phyloP scores from a whole-genome alignment of 2,329 filamentous ascomycete genomes.

The Colletotrichum shisoi region DNA sequence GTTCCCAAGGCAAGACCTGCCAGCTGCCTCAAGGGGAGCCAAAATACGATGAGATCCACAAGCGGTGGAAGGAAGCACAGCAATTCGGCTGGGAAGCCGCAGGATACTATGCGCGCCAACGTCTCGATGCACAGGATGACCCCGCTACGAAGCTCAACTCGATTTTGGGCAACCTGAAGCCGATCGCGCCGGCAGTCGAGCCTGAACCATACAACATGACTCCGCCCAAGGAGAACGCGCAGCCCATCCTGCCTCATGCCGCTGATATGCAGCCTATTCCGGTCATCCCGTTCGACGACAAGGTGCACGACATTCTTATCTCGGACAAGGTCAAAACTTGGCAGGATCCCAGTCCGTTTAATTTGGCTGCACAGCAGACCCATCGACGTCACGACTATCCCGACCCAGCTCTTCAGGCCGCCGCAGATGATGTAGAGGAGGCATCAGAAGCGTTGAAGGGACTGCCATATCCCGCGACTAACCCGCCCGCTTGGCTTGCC shows the following conservation, averaged over 20 bases:
- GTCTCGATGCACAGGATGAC: constrained; percentile 52
- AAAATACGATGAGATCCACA: constrained; percentile 59
- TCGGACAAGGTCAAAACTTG: constrained; percentile 57
- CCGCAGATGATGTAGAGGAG: constrained; percentile 54
- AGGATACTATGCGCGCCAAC: constrained; percentile 53
- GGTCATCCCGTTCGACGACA: constrained; percentile 50
- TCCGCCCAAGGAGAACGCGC: constrained; percentile 30
- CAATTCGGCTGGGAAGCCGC: constrained; percentile 56
- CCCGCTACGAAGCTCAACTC: constrained; percentile 52
- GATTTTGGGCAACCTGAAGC: constrained; percentile 47
- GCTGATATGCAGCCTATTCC: constrained; percentile 47
- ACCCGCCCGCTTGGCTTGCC: constrained; percentile 62
- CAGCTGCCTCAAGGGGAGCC: constrained; percentile 52
- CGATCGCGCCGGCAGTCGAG: constrained; percentile 31
- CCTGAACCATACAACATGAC: constrained; percentile 40
- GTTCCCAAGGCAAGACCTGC: constrained; percentile 44
- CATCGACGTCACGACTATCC: constrained; percentile 51
- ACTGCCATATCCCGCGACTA: constrained; percentile 59
- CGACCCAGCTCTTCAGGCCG: constrained; percentile 55
- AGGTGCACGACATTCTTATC: constrained; percentile 54
- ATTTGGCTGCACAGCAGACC: constrained; percentile 44
- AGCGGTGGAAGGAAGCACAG: constrained; percentile 58
- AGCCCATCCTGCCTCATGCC: constrained; percentile 45
- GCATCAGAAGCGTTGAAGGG: constrained; percentile 54
- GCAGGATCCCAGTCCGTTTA: constrained; percentile 52